Base-by-base conservation (phyloP, 1,284 basidiomycete species). In the Phellopilus nigrolimitatus region DNA sequence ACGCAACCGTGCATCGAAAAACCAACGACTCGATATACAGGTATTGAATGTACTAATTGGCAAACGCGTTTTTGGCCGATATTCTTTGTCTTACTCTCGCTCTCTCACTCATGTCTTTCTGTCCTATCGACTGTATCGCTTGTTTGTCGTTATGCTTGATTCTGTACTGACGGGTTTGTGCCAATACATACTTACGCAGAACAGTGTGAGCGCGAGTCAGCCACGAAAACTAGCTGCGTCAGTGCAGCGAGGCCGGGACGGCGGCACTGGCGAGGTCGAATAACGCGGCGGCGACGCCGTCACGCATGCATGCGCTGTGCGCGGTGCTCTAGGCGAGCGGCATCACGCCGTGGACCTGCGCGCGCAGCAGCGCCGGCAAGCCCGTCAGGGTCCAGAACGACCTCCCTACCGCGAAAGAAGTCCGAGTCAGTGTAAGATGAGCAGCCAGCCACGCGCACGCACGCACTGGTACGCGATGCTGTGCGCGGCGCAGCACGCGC, bases 331-430 rank as follows among this genome's bases (percentile, higher is more conserved):
- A 85, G 21, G 78, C 78, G 44, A 90, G 65, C 0, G 84, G 83
- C 0, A 74, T 71, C 34, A 84, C 72, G 2, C 76, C 80, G 55
- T 78, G 68, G 9, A 70, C 57, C 63, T 87, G 82, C 5, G 80
- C 83, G 42, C 65, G 54, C 3, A 89, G 68, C 6, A 91, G 69
- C 2, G 63, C 70, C 1, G 86, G 84, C 1, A 85, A 88, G 8
- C 88, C 88, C 0, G 86, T 80, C 15, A 92, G 68, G 15, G 90
- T 91, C 90, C 90, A 91, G 66, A 92, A 92, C 8, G 87, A 88
- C 61, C 88, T 90, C n/a, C n/a, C n/a, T n/a, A n/a, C n/a, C n/a
- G 22, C 9, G 36, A 27, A 4, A 44, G 58, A 36, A 47, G 42
- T 49, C 46, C 22, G 43, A 51, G 4, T 17, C 38, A 55, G 31